phyloP scores from a whole-genome alignment of 2,329 filamentous ascomycete species.

The Clonostachys rosea region DNA sequence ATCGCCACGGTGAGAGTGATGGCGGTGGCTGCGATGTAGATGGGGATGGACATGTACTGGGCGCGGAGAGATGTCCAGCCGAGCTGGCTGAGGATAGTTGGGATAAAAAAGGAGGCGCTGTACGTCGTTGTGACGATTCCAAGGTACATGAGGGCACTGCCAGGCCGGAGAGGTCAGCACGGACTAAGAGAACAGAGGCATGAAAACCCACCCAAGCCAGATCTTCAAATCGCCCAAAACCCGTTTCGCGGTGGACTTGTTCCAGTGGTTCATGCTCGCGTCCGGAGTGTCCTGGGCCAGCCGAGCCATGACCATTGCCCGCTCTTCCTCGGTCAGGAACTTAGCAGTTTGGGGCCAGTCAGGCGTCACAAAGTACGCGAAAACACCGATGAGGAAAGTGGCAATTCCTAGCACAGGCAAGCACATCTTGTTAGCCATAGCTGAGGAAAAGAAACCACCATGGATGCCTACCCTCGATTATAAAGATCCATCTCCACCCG shows the following conservation, averaged over 20 bases:
- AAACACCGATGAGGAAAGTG: constrained; percentile 24
- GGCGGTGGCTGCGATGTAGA: constrained; percentile 25
- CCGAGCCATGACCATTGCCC: constrained; percentile 22
- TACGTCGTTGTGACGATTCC: constrained; percentile 40
- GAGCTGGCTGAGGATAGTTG: constrained; percentile 28
- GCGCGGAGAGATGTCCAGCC: constrained; percentile 23
- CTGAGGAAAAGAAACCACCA: no score
- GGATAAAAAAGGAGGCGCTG: constrained; percentile 28
- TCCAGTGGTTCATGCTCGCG: constrained; percentile 42
- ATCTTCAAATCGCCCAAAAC: constrained; percentile 42
- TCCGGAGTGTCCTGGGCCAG: constrained; percentile 24
- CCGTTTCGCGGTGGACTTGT: constrained; percentile 28
- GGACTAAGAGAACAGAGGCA: constrained; percentile 7
- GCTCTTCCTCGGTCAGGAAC: constrained; percentile 31
- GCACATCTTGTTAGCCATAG: no score
- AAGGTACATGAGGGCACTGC: constrained; percentile 19
- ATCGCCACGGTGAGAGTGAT: constrained; percentile 27
- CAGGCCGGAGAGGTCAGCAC: no score
- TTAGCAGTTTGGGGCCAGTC: constrained; percentile 23
- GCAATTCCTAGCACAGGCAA: constrained; percentile 1
- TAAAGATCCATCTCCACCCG: constrained; percentile 50
- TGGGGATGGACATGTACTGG: constrained; percentile 26
- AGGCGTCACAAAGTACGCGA: constrained; percentile 31
- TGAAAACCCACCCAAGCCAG: not conserved
- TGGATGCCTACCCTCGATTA: constrained; percentile 37